phyloP scores from a whole-genome alignment of 2,329 filamentous ascomycete genomes.

The Aspergillus sp. region DNA sequence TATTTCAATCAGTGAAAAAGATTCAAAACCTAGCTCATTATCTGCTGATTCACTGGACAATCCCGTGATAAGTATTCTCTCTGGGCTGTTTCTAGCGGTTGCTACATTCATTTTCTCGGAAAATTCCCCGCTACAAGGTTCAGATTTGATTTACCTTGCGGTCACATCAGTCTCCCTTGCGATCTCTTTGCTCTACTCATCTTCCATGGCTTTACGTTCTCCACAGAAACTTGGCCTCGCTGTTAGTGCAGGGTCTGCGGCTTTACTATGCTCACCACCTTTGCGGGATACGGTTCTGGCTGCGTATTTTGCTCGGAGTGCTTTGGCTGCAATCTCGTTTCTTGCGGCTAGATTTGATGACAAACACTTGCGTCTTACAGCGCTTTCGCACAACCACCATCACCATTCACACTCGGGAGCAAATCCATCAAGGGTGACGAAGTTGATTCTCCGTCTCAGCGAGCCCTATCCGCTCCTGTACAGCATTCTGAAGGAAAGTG shows the following conservation, averaged over 20 bases:
- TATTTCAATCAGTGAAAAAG: conserved; percentile 10
- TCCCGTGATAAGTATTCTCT: conserved; percentile 22
- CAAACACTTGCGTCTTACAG: conserved; percentile 16
- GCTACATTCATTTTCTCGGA: conserved; percentile 17
- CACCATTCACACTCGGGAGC: conserved; percentile 33
- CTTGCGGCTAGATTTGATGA: conserved; percentile 30
- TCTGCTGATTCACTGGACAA: conserved; percentile 16
- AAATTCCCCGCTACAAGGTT: conserved; percentile 13
- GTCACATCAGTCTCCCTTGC: conserved; percentile 20
- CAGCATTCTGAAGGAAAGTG: conserved; percentile 81
- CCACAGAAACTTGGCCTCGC: conserved; percentile 28
- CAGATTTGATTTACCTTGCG: conserved; percentile 19
- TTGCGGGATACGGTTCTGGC: conserved; percentile 20
- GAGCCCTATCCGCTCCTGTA: conserved; percentile 73
- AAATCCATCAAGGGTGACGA: conserved; percentile 64
- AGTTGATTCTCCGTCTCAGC: conserved; percentile 64
- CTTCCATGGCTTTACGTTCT: conserved; percentile 20
- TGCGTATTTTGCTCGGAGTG: conserved; percentile 20
- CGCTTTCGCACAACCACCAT: conserved; percentile 30
- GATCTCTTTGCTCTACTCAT: conserved; percentile 19
- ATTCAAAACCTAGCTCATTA: conserved; percentile 3
- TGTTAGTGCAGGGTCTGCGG: conserved; percentile 19
- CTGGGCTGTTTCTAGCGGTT: conserved; percentile 22
- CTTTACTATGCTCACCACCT: conserved; percentile 25
- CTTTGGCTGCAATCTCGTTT: conserved; percentile 25